Percentiles rank a stretch among this genome's conserved stretches.
Conservation (phyloP, 768 basidiomycete genomes). For the Termitomyces sp. region DNA sequence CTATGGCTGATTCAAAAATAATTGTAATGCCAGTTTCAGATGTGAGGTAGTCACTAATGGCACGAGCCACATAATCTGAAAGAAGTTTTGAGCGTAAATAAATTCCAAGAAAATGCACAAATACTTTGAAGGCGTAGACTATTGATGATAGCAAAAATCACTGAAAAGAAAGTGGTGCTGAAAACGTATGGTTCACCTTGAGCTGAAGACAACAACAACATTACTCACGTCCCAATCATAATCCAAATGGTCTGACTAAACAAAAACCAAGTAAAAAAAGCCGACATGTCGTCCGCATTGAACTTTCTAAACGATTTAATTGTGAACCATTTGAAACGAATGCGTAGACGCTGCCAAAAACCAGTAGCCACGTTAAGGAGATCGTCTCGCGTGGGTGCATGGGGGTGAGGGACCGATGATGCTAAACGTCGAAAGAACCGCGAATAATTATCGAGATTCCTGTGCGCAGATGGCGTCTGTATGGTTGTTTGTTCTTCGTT, state of each 20-base stretch:
- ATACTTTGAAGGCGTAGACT: conserved; percentile 80
- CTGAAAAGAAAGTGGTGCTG: conserved; percentile 94
- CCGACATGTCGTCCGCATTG: conserved; percentile 95
- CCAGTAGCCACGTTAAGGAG: conserved; percentile 80
- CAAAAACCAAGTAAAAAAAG: conserved; percentile 93
- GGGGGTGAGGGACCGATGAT: conserved; percentile 67
- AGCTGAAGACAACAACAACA: not conserved
- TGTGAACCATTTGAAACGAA: conserved; percentile 97
- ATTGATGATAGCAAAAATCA: conserved; percentile 84
- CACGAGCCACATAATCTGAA: conserved; percentile 77
- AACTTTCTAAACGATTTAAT: conserved; percentile 92
- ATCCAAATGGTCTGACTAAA: conserved; percentile 97
- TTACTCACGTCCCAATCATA: conserved; percentile 81
- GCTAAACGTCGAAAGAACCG: conserved; percentile 79
- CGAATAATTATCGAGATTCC: conserved; percentile 63
- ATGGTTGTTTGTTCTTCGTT: conserved; percentile 1
- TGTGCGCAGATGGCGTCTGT: conserved; percentile 6
- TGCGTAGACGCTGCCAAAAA: conserved; percentile 85
- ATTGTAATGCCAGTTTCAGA: conserved; percentile 90
- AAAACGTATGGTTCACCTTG: not conserved
- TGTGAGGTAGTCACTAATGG: conserved; percentile 90
- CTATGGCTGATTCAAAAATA: conserved; percentile 96
- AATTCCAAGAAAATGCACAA: not conserved
- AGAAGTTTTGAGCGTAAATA: conserved; percentile 4
- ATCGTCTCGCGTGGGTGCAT: conserved; percentile 83